A percentile compares a stretch with the other conserved stretches of the same genome.
phyloP scores from a whole-genome alignment of 73 alveolate genomes.

The Urostyla sp. region DNA sequence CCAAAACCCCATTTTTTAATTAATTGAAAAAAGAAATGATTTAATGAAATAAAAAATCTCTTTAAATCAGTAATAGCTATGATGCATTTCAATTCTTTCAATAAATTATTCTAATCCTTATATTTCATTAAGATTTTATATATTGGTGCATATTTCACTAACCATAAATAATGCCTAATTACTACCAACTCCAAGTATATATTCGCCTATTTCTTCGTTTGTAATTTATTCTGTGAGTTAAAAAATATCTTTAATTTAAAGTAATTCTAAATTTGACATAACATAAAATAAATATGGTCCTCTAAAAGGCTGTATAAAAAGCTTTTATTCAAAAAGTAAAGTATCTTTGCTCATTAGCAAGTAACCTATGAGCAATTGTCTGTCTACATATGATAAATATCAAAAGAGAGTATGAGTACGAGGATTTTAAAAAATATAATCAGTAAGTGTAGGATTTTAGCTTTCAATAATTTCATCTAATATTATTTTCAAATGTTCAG shows the following conservation, averaged over 20 bases:
- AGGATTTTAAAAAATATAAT: neutral
- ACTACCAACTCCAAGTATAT: constrained; percentile 49
- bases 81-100: constrained; percentile 6
- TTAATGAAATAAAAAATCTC: too few species aligned
- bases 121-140: too few species aligned
- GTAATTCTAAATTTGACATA: constrained; percentile 17
- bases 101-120: too few species aligned
- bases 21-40: too few species aligned
- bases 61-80: too few species aligned
- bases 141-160: constrained; percentile 20
- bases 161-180: constrained; percentile 37
- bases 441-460: constrained; percentile 39
- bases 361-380: constrained; percentile 23
- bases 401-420: constrained; percentile 12
- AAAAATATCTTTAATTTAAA: neutral
- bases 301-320: neutral
- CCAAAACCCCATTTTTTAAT: too few species aligned
- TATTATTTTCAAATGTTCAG: constrained; percentile 14
- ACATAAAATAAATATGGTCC: constrained; percentile 39
- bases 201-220: constrained; percentile 33
- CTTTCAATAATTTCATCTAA: constrained; percentile 37
- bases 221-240: neutral
- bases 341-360: constrained; percentile 22
- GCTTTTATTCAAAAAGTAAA: neutral
- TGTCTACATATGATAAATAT: constrained; percentile 21